Evolutionary conservation across 257 asterid genomes (phyloP).

Genomic region (Solanum chmielewskii): DNA sequence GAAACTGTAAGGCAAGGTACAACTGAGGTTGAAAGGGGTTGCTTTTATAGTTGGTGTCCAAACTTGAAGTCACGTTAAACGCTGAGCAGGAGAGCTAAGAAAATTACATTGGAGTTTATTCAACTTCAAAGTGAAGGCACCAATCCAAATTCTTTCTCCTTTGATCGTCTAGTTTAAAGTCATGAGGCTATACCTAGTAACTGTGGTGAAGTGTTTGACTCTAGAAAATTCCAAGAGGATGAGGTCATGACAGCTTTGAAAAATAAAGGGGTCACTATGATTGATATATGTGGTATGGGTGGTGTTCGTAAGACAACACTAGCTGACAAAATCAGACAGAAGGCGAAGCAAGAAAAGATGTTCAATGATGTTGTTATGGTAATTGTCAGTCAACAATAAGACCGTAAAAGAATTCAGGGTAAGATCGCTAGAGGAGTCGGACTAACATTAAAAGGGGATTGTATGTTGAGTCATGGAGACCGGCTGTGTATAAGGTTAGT

Average conservation of each 20-base stretch:
- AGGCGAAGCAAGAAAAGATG: not conserved
- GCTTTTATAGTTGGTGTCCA: not conserved
- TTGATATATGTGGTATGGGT: slow-evolving; percentile 11
- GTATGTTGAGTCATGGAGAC: not conserved
- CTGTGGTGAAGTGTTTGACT: not conserved
- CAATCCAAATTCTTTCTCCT: not conserved
- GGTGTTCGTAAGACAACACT: slow-evolving; percentile 9
- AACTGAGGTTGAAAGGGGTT: not conserved
- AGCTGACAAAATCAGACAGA: not conserved
- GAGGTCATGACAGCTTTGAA: not conserved
- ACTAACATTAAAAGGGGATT: not conserved
- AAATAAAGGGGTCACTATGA: not conserved
- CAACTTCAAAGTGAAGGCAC: not conserved
- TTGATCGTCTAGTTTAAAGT: not conserved
- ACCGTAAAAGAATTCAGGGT: not conserved
- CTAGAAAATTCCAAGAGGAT: not conserved
- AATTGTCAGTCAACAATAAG: not conserved
- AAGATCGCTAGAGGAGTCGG: not conserved
- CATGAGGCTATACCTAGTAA: not conserved
- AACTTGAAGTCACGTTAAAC: not conserved
- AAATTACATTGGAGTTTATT: not conserved
- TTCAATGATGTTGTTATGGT: not conserved
- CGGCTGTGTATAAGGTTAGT: not conserved
- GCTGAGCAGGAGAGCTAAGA: not conserved
- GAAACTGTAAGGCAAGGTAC: not conserved